Evolutionary conservation across 1,284 basidiomycete genomes (phyloP), one percentile per base, ranked within the genome.

Genomic region (Marasmius tenuissimus): DNA sequence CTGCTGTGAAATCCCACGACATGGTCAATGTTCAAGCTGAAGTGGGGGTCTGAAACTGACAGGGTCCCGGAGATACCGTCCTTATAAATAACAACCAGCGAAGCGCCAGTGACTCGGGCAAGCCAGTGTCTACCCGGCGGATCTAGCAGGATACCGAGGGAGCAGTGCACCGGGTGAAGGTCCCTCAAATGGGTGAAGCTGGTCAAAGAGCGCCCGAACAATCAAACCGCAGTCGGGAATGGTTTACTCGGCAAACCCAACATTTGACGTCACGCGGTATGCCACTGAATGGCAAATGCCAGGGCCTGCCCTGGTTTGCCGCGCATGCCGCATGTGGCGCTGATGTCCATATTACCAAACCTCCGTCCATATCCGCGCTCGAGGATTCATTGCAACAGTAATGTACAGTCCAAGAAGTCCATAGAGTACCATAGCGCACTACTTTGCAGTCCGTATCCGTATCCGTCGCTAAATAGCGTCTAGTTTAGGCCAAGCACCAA

Each of bases 401-500:
- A 27, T 27, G 27, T 27, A 27, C 27, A 27, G 27, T 27, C 27
- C 27, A 27, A 27, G 27, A 27, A 27, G 27, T 27, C 27, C 27
- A 27, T 27, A 27, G 4, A 27, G 27, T 27, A 27, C 4, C 27
- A 27, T 27, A 27, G 27, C 4, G 27, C 27, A 4, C 2, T 27
- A 27, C 2, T 27, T 27, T 27, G 27, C 27, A 27, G 27, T 27
- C 27, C 27, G 27, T 27, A 27, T 27, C 27, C 27, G 27, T 27
- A 27, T 27, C 27, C 27, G 27, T 27, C 27, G 27, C 27, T 27
- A 27, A 2, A 27, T 27, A 27, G 27, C 33, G 9, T 18, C 27
- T 18, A 18, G 14, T 68, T 64, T 64, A 82, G 88, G 37, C 82
- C 88, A 9, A 95, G 80, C 18, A 95, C 87, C 52, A 95, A 76